Conservation (phyloP, 2,329 filamentous ascomycete genomes). For the Cordyceps fumosorosea region DNA sequence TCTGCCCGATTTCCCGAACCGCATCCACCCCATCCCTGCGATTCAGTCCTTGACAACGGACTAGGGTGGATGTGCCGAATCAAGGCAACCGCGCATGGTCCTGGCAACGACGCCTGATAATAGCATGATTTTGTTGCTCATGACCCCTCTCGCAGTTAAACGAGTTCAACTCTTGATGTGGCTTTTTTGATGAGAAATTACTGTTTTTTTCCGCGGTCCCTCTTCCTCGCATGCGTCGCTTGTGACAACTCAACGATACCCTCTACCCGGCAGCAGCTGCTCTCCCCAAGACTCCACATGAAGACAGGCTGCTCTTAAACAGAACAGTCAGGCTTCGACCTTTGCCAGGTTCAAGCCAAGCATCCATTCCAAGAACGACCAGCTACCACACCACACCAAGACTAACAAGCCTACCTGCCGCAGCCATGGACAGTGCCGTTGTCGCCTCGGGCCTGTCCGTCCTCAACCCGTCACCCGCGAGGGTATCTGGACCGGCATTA, state of each 20-base stretch:
- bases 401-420: neutral
- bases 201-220: neutral
- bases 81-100: neutral
- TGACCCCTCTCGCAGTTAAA: neutral
- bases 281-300: neutral
- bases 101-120: neutral
- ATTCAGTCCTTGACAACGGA: neutral
- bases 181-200: neutral
- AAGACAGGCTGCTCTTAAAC: constrained; percentile 1
- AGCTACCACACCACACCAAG: neutral
- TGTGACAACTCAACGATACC: neutral
- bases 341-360: neutral
- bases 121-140: neutral
- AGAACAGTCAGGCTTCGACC: neutral
- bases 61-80: neutral
- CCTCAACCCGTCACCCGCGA: constrained; percentile 36
- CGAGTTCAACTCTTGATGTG: neutral
- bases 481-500: constrained; percentile 37
- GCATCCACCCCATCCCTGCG: neutral
- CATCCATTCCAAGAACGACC: neutral
- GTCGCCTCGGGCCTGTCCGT: constrained; percentile 31
- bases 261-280: neutral
- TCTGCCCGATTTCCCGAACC: constrained; percentile 2
- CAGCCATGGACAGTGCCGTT: constrained; percentile 21
- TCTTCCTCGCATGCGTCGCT: neutral